A percentile compares a stretch with the other conserved stretches of the same genome.
These are phyloP conservation scores for Pythium coloratum DNA, from an alignment of 352 stramenopile genomes.

Conservation along the genomic window DNA sequence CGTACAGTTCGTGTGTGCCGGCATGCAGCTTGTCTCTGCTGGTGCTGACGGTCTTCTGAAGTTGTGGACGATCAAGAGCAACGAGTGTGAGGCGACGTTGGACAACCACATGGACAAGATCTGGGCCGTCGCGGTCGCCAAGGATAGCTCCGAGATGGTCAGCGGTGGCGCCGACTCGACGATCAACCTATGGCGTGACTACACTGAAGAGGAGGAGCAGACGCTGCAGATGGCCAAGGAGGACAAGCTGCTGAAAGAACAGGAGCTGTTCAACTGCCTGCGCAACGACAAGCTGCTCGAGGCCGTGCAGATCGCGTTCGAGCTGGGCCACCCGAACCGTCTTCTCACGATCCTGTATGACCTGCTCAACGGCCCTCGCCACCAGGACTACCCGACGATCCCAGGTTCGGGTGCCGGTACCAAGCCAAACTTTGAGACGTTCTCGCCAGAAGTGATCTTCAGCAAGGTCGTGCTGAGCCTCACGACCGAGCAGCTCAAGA, in stretches of 20 bases:
- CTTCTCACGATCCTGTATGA: constrained; percentile 91
- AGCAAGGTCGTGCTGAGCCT: constrained; percentile 72
- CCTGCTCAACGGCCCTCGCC: constrained; percentile 71
- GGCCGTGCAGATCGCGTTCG: constrained; percentile 87
- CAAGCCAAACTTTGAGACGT: constrained; percentile 48
- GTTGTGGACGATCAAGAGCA: constrained; percentile 98
- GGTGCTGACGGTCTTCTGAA: constrained; percentile 97
- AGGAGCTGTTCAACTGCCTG: constrained; percentile 95
- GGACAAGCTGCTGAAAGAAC: constrained; percentile 93
- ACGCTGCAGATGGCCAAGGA: constrained; percentile 81
- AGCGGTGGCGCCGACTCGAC: constrained; percentile 95
- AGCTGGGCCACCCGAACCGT: constrained; percentile 92
- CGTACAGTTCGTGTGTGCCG: constrained; percentile 87
- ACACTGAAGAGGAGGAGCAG: constrained; percentile 91
- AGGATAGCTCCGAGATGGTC: constrained; percentile 89
- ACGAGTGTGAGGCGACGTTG: constrained; percentile 96
- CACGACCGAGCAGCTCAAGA: constrained; percentile 78
- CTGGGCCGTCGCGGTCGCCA: constrained; percentile 93
- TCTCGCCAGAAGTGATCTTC: constrained; percentile 66
- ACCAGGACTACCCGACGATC: constrained; percentile 58
- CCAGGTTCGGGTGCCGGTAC: constrained; percentile 31
- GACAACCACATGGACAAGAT: constrained; percentile 98
- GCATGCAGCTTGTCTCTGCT: constrained; percentile 94
- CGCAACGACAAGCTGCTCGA: constrained; percentile 89
- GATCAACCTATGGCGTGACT: constrained; percentile 95